These are phyloP conservation scores for Sphaerulina musiva DNA, from an alignment of 2,329 filamentous ascomycete genomes.

Conservation along the genomic window DNA sequence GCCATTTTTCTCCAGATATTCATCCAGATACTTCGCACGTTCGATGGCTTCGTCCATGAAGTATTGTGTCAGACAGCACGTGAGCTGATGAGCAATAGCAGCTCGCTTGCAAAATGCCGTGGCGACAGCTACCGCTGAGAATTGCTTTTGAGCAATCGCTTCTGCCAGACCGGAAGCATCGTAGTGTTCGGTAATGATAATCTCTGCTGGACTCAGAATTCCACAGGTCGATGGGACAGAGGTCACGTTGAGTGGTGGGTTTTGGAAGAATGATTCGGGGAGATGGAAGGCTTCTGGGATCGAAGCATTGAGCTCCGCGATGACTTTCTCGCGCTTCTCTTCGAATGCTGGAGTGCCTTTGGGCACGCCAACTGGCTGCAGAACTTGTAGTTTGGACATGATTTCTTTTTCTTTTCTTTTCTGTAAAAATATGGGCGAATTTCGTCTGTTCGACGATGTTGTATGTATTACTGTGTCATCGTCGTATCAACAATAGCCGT, in stretches of 20 bases:
- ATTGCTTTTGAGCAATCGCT: conserved; percentile 11
- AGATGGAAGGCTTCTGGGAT: conserved; percentile 9
- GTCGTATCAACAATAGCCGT: neutral
- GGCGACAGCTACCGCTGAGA: conserved; percentile 15
- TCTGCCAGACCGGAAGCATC: conserved; percentile 13
- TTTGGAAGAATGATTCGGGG: conserved; percentile 5
- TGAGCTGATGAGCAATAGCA: conserved; percentile 18
- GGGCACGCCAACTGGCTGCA: conserved; percentile 7
- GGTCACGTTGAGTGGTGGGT: conserved; percentile 13
- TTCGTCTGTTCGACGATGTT: neutral
- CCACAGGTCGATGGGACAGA: conserved; percentile 14
- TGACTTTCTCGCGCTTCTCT: conserved; percentile 1
- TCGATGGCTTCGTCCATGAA: conserved; percentile 19
- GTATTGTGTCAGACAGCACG: conserved; percentile 18
- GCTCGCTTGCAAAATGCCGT: conserved; percentile 20
- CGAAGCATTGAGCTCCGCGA: conserved; percentile 5
- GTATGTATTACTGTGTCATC: neutral
- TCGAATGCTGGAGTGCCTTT: conserved; percentile 8
- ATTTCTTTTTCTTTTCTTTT: neutral
- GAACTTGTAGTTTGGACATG: neutral
- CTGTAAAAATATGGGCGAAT: neutral
- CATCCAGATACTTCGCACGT: conserved; percentile 16
- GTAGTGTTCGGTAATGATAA: conserved; percentile 17
- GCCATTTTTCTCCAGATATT: conserved; percentile 13
- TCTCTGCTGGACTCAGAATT: conserved; percentile 12